Conservation (phyloP, 2,329 filamentous ascomycete species). For the Diplodia corticola region DNA sequence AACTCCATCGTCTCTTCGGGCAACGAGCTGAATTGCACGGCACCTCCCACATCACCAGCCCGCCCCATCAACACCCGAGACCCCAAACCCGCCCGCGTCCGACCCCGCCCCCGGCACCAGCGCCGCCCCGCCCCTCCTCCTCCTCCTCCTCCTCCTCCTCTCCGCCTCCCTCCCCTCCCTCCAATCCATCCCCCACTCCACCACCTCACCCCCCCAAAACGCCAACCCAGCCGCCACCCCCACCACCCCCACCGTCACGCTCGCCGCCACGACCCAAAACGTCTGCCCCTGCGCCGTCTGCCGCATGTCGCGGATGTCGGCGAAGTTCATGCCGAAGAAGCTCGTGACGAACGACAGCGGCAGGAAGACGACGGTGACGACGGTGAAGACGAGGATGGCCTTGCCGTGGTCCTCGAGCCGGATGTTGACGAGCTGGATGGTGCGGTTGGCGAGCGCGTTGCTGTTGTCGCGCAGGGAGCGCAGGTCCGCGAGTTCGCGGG, state of each 20-base stretch:
- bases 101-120: neutral
- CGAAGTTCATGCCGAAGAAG: constrained; percentile 48
- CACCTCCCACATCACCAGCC: neutral
- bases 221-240: constrained; percentile 41
- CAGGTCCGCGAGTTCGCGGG: constrained; percentile 43
- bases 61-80: constrained; percentile 29
- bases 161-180: constrained; percentile 32
- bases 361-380: constrained; percentile 48
- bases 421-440: constrained; percentile 48
- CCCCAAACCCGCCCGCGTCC: constrained; percentile 29
- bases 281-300: constrained; percentile 39
- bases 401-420: constrained; percentile 48
- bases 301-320: constrained; percentile 45
- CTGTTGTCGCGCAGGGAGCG: constrained; percentile 46
- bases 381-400: constrained; percentile 47
- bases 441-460: constrained; percentile 34
- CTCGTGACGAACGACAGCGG: constrained; percentile 46
- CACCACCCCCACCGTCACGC: constrained; percentile 30
- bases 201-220: constrained; percentile 42
- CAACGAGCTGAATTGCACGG: neutral
- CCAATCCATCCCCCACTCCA: constrained; percentile 41
- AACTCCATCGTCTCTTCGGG: neutral
- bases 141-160: neutral
- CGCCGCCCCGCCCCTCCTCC: constrained; percentile 4
- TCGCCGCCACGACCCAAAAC: constrained; percentile 44